Evolutionary conservation across 805 yeast genomes (phyloP), one percentile per base, ranked within the genome.

Genomic region (Starmerella gropengiesseri): DNA sequence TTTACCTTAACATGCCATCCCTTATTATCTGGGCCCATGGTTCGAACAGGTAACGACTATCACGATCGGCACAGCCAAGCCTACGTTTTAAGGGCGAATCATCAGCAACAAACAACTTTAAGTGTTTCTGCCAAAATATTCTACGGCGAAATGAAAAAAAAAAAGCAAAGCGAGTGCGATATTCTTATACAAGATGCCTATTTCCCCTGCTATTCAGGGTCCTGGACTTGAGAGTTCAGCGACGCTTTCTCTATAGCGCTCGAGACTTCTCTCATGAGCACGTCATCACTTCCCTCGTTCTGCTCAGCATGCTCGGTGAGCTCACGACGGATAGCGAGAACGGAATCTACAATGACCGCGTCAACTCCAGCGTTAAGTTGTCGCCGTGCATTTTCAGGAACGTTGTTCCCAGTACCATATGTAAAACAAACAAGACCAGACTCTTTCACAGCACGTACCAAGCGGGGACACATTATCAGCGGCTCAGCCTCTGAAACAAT

Each of bases 321-420:
- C 7, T 83, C 95, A 54, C 80, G 80, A 57, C 94, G 70, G n/a
- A 87, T 93, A 0, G 95, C 95, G 55, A 87, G 68, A 2, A 89
- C 97, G 43, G 84, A 78, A 62, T 89, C 97, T 3, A 84, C 96
- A 63, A 89, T 89, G n/a, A 89, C 96, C 0, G 98, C 98, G 67
- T 89, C 97, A 11, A 89, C 95, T 7, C 97, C 97, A 3, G 93
- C 87, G 49, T 75, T 77, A 79, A 89, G 79, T 61, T 89, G 95
- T 44, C 81, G 66, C 52, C 76, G 77, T 22, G 94, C 86, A 48
- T 77, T 77, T 44, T 75, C 85, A 0, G 96, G 95, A 27, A 75
- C 77, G 55, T 89, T 89, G 60, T 89, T 89, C 58, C 73, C 70
- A 1, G 73, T 70, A 22, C 97, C 97, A 55, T 89, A 89, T 0